A percentile compares a stretch with the other conserved stretches of the same genome.
These are phyloP conservation scores for Oryza nivara DNA, from an alignment of 176 grass and related monocot genomes.

Conservation along the genomic window DNA sequence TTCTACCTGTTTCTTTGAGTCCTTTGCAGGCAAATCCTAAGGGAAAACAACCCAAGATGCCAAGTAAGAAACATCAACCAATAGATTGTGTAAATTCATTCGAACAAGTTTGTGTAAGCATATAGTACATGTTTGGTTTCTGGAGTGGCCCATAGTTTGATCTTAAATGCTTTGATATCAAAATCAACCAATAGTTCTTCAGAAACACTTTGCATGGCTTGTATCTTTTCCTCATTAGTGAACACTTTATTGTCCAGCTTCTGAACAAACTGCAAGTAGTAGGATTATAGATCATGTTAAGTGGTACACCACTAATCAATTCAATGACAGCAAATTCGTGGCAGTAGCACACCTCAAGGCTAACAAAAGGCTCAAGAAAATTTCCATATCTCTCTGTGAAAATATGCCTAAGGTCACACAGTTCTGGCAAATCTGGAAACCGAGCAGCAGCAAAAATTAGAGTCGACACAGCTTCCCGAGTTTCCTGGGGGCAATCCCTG, in stretches of 20 bases:
- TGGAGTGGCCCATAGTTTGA: slow-evolving; percentile 37
- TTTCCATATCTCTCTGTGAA: slow-evolving; percentile 71
- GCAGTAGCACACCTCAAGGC: slow-evolving; percentile 60
- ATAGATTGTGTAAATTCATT: slow-evolving; percentile 1
- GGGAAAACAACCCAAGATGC: slow-evolving; percentile 11
- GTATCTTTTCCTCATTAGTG: slow-evolving; percentile 64
- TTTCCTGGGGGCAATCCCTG: slow-evolving; percentile 85
- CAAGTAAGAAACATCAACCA: neutral
- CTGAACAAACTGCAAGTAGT: slow-evolving; percentile 71
- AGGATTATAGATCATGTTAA: slow-evolving; percentile 4
- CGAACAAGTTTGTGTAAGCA: slow-evolving; percentile 35
- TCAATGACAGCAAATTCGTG: neutral
- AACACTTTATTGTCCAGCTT: slow-evolving; percentile 69
- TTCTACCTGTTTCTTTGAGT: slow-evolving; percentile 31
- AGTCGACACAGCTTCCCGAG: slow-evolving; percentile 78
- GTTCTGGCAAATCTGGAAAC: slow-evolving; percentile 82
- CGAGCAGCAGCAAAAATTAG: slow-evolving; percentile 85
- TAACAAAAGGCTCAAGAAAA: slow-evolving; percentile 75
- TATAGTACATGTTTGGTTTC: slow-evolving; percentile 60
- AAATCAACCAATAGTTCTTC: slow-evolving; percentile 63
- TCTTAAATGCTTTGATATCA: slow-evolving; percentile 55
- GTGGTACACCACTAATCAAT: neutral
- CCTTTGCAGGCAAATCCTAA: slow-evolving; percentile 34
- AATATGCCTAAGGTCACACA: slow-evolving; percentile 66
- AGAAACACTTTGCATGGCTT: slow-evolving; percentile 68